Base-by-base conservation (phyloP, 202 grass and related monocot genomes). In the Saccharum hybrid region DNA sequence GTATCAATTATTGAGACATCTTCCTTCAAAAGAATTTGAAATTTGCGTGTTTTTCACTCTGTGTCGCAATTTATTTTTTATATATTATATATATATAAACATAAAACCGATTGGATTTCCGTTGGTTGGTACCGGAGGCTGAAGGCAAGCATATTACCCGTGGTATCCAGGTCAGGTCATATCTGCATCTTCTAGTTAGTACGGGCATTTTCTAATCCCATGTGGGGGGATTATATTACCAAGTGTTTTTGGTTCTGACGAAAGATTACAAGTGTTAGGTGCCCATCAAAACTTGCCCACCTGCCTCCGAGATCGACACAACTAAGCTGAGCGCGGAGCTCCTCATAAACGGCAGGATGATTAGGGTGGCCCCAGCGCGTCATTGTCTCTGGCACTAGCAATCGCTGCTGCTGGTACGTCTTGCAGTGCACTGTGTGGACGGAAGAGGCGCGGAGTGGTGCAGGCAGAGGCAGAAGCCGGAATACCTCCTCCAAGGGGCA, bases 321-420 rank as follows among this genome's bases (percentile, higher is more conserved):
- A 8, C 28, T 23, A 5, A 48, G 43, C 11, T 0, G 43, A 39
- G n/a, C n/a, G 49, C 28, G 28, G 38, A 63, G 61, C 61, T 0
- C 31, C 36, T 48, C 36, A 16, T 61, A 38, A 78, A 78, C 33
- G 7, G 22, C 45, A 31, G 1, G 54, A 33, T 59, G 45, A 56
- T 85, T 72, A 79, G 54, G 22, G 66, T 67, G 76, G 36, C 33
- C 16, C 60, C 60, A 2, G 7, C 76, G 42, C 2, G 62, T 67
- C 68, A 45, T 36, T 57, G 84, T 59, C 84, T 16, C 19, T 2
- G 14, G 33, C 28, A 28, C 28, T 34, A 34, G 15, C 67, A 79
- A 42, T 56, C 45, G 23, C 43, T 56, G 62, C 41, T 63, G 31
- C 33, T 26, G 45, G 13, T 48, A 15, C 43, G 42, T 30, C 36